Conservation (phyloP, 2,329 filamentous ascomycete genomes). For the Hortaea sp. region DNA sequence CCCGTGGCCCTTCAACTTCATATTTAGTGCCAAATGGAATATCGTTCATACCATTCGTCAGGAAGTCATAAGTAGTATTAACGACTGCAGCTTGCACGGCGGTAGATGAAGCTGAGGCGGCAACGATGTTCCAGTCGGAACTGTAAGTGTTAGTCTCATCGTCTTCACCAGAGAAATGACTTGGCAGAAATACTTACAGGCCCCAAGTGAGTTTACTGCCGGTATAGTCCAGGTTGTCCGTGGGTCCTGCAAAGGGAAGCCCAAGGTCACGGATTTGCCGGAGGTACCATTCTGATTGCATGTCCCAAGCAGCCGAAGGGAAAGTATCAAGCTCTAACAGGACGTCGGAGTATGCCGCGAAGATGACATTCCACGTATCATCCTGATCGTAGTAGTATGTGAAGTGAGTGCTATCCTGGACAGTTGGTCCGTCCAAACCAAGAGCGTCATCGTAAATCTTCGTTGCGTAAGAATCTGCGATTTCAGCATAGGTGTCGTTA, state of each 20-base stretch:
- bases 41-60: slow-evolving; percentile 14
- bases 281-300: slow-evolving; percentile 15
- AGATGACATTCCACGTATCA: slow-evolving; percentile 32
- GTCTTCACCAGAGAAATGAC: too few species aligned
- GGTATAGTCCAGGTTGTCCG: slow-evolving; percentile 6
- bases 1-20: slow-evolving; percentile 9
- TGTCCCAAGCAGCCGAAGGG: slow-evolving; percentile 16
- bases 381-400: slow-evolving; percentile 37
- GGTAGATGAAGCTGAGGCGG: slow-evolving; percentile 10
- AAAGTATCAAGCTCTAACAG: slow-evolving; percentile 35
- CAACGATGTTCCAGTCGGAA: slow-evolving; percentile 9
- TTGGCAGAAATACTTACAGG: slow-evolving; percentile 1
- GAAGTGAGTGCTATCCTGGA: slow-evolving; percentile 25
- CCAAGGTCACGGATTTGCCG: slow-evolving; percentile 11
- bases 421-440: slow-evolving; percentile 10
- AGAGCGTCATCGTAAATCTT: slow-evolving; percentile 14
- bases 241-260: slow-evolving; percentile 14
- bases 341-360: slow-evolving; percentile 42
- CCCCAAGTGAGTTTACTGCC: slow-evolving; percentile 13
- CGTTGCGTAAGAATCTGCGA: slow-evolving; percentile 10
- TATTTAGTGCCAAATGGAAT: slow-evolving; percentile 21
- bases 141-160: background rate
- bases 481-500: slow-evolving; percentile 33
- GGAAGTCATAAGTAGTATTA: slow-evolving; percentile 14
- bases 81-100: slow-evolving; percentile 12